phyloP scores from a whole-genome alignment of 495 filamentous ascomycete genomes.

The Astrothelium subdiscretum region DNA sequence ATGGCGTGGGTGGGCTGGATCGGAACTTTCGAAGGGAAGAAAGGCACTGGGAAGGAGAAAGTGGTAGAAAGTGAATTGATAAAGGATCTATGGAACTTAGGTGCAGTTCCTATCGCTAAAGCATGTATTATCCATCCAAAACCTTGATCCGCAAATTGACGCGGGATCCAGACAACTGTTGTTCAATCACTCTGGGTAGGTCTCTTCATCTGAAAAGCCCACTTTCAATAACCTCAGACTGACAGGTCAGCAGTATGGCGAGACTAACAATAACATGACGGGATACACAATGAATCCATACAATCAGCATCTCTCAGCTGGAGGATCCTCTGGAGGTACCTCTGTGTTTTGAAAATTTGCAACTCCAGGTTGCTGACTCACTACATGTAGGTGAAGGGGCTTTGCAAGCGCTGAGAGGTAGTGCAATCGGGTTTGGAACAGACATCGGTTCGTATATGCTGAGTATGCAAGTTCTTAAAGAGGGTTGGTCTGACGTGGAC shows the following conservation, averaged over 20 bases:
- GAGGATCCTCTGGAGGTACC: constrained; percentile 50
- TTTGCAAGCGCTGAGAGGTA: constrained; percentile 36
- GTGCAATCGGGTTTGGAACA: constrained; percentile 26
- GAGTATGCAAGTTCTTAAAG: background rate
- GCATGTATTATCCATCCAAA: background rate
- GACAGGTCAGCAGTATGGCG: constrained; percentile 32
- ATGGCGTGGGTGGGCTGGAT: background rate
- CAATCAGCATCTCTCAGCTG: constrained; percentile 44
- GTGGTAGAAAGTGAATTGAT: background rate
- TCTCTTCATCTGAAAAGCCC: background rate
- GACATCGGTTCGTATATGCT: constrained; percentile 19
- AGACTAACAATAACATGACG: constrained; percentile 43
- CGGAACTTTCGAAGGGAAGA: background rate
- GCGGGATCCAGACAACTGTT: background rate
- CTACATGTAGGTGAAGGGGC: constrained; percentile 39
- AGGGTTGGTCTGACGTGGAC: background rate
- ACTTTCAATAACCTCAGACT: constrained; percentile 12
- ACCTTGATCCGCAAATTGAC: background rate
- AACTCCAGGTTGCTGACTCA: background rate
- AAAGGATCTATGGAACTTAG: background rate
- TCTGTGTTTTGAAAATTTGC: background rate
- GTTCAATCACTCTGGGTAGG: background rate
- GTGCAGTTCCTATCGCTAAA: background rate
- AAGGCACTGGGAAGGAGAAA: background rate
- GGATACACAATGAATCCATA: constrained; percentile 47